Evolutionary conservation across 768 basidiomycete genomes (phyloP).

Genomic region (Kwoniella pini): DNA sequence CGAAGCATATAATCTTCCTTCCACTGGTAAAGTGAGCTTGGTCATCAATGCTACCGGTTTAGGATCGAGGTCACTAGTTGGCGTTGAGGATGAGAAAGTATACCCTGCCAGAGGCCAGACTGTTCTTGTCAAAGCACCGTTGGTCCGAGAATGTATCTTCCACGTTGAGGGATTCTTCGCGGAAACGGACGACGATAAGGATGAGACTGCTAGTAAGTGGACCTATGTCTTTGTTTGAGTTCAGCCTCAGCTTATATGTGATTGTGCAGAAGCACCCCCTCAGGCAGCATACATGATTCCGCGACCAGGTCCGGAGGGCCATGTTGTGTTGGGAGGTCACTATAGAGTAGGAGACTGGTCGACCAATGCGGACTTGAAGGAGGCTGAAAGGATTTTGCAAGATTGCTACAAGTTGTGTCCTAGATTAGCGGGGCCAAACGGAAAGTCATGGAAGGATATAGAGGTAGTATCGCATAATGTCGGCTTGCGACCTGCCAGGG

Average conservation of each 20-base stretch:
- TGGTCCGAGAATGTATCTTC: slow-evolving; percentile 58
- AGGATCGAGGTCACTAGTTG: slow-evolving; percentile 70
- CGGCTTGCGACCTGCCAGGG: slow-evolving; percentile 63
- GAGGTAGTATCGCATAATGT: slow-evolving; percentile 63
- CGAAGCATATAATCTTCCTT: slow-evolving; percentile 58
- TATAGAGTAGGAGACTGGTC: slow-evolving; percentile 59
- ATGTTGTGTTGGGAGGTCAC: slow-evolving; percentile 64
- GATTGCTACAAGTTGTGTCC: slow-evolving; percentile 56
- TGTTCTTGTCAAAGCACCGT: slow-evolving; percentile 70
- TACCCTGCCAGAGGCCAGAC: slow-evolving; percentile 84
- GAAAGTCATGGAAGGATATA: slow-evolving; percentile 54
- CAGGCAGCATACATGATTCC: slow-evolving; percentile 66
- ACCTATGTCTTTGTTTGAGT: no score
- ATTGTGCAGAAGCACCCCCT: slow-evolving; percentile 8
- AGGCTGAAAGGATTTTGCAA: slow-evolving; percentile 59
- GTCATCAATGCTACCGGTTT: slow-evolving; percentile 65
- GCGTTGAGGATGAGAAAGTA: slow-evolving; percentile 73
- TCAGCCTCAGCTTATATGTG: background rate
- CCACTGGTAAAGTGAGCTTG: slow-evolving; percentile 53
- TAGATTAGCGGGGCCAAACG: slow-evolving; percentile 55
- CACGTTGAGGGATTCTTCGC: slow-evolving; percentile 32
- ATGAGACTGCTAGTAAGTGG: slow-evolving; percentile 5
- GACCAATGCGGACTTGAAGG: slow-evolving; percentile 59
- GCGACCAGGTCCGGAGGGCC: slow-evolving; percentile 58
- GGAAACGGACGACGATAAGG: background rate